Conservation (phyloP, 805 yeast genomes). For the Vanderwaltozyma verrucispora region DNA sequence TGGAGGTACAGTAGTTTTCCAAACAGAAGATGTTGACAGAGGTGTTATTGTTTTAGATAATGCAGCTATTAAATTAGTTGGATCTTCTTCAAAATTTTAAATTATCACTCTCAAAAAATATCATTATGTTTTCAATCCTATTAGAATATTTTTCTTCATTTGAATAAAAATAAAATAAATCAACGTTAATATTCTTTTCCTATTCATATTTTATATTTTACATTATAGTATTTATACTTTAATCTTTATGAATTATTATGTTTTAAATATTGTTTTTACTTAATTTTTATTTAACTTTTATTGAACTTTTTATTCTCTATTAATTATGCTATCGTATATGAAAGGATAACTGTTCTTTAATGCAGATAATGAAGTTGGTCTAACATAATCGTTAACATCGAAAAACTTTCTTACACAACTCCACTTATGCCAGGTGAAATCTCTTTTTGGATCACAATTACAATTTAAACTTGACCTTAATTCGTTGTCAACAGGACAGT, state of each 20-base stretch:
- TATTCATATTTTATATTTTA: too few relatives aligned
- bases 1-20: conserved; percentile 57
- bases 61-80: conserved; percentile 64
- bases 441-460: conserved; percentile 46
- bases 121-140: background rate
- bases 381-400: conserved; percentile 6
- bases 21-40: conserved; percentile 72
- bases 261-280: too few relatives aligned
- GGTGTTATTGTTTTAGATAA: conserved; percentile 68
- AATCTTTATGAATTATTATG: too few relatives aligned
- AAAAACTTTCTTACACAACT: conserved; percentile 49
- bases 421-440: conserved; percentile 57
- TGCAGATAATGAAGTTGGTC: background rate
- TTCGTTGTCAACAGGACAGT: conserved; percentile 43
- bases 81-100: conserved; percentile 25
- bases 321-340: background rate
- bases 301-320: background rate
- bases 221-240: too few relatives aligned
- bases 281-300: too few relatives aligned
- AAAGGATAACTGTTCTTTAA: conserved; percentile 1
- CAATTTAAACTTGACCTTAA: conserved; percentile 46
- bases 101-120: too few relatives aligned
- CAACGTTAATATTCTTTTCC: too few relatives aligned
- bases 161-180: too few relatives aligned
- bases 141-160: too few relatives aligned